phyloP scores from a whole-genome alignment of 2,329 filamentous ascomycete species.

The Colletotrichum caudatum region DNA sequence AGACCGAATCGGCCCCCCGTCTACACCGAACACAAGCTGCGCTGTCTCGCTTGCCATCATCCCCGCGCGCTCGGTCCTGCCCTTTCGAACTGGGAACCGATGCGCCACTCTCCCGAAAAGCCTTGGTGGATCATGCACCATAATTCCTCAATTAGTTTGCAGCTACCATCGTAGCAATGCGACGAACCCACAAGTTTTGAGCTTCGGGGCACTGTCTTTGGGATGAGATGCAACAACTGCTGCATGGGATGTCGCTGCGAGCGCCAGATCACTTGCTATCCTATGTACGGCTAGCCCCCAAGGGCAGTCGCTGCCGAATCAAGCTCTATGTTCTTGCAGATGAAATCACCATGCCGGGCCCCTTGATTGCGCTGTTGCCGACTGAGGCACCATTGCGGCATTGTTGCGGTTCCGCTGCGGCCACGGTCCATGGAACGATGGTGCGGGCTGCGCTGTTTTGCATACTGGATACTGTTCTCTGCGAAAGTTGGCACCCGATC shows the following conservation, averaged over 20 bases:
- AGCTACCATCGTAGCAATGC: neutral
- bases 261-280: neutral
- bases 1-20: slow-evolving; percentile 8
- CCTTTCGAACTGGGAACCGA: slow-evolving; percentile 11
- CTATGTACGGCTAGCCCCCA: neutral
- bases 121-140: slow-evolving; percentile 25
- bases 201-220: slow-evolving; percentile 3
- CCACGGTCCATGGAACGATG: neutral
- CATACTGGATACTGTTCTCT: neutral
- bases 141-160: slow-evolving; percentile 18
- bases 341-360: neutral
- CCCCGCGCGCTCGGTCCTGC: slow-evolving; percentile 16
- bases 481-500: neutral
- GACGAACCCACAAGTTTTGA: neutral
- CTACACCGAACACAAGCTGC: neutral
- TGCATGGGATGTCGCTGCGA: neutral
- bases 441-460: neutral
- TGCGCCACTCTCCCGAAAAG: slow-evolving; percentile 24
- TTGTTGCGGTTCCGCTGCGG: neutral
- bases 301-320: neutral
- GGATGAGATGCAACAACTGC: slow-evolving; percentile 51
- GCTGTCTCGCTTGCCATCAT: slow-evolving; percentile 10
- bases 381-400: neutral
- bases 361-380: neutral
- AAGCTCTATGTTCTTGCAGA: neutral